Conservation (phyloP, 2,329 filamentous ascomycete genomes). For the Diplodia seriata region DNA sequence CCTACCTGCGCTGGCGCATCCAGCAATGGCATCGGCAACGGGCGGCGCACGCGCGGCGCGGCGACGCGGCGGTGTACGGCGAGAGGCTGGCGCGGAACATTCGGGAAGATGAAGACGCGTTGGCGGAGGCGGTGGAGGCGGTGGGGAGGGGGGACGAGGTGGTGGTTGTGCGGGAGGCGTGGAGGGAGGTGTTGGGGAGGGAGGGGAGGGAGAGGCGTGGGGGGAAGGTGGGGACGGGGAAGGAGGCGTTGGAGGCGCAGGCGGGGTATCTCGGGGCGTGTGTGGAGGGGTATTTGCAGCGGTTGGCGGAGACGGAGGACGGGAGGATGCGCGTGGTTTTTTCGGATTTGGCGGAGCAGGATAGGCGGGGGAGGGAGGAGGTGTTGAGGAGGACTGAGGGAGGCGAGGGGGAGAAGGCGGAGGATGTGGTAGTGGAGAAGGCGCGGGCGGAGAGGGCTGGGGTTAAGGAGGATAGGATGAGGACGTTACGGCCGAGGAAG, state of each 20-base stretch:
- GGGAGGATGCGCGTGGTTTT: neutral
- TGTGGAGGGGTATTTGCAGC: neutral
- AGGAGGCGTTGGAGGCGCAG: too few relatives aligned
- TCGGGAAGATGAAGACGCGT: neutral
- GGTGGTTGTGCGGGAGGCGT: neutral
- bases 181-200: neutral
- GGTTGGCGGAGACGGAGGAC: neutral
- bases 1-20: neutral
- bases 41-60: too few relatives aligned
- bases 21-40: neutral
- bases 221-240: too few relatives aligned
- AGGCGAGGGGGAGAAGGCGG: neutral
- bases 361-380: neutral
- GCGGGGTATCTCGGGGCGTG: neutral
- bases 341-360: neutral
- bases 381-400: neutral
- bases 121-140: too few relatives aligned
- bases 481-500: neutral
- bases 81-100: neutral
- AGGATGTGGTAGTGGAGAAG: neutral
- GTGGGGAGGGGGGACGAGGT: neutral
- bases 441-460: too few relatives aligned
- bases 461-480: neutral
- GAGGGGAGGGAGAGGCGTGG: too few relatives aligned
- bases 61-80: neutral